A percentile compares a stretch with the other conserved stretches of the same genome.
phyloP scores from a whole-genome alignment of 2,329 filamentous ascomycete genomes.

The Kalmusia sp. region DNA sequence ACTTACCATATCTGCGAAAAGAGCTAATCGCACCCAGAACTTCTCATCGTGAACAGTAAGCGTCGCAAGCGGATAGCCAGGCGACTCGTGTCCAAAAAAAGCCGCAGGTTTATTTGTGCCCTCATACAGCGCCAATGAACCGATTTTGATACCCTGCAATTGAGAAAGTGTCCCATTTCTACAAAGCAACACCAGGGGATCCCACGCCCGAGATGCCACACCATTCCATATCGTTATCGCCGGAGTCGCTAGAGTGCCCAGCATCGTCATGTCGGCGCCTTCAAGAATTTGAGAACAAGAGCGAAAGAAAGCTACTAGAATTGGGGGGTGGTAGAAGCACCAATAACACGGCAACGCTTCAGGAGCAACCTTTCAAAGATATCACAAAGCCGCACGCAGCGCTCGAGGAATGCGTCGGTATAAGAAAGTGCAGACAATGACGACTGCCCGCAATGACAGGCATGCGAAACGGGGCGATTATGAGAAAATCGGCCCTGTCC shows the following conservation, averaged over 20 bases:
- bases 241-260: conserved; percentile 45
- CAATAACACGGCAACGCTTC: no score
- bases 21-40: conserved; percentile 73
- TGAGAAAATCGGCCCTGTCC: conserved; percentile 3
- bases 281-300: background rate
- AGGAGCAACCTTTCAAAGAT: background rate
- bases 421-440: conserved; percentile 2
- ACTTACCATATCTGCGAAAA: conserved; percentile 74
- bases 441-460: background rate
- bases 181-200: conserved; percentile 55
- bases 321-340: no score
- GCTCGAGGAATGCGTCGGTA: conserved; percentile 6
- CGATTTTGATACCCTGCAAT: conserved; percentile 54
- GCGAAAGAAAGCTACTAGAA: background rate
- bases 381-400: background rate
- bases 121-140: conserved; percentile 54
- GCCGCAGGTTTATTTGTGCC: conserved; percentile 51
- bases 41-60: conserved; percentile 69
- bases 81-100: conserved; percentile 51
- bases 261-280: conserved; percentile 39
- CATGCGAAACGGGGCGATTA: conserved; percentile 3
- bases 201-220: conserved; percentile 56
- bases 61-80: conserved; percentile 57
- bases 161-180: conserved; percentile 54
- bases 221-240: conserved; percentile 50